Evolutionary conservation across 192 early-diverging fungal genomes (phyloP).

Genomic region (Mortierella hygrophila): DNA sequence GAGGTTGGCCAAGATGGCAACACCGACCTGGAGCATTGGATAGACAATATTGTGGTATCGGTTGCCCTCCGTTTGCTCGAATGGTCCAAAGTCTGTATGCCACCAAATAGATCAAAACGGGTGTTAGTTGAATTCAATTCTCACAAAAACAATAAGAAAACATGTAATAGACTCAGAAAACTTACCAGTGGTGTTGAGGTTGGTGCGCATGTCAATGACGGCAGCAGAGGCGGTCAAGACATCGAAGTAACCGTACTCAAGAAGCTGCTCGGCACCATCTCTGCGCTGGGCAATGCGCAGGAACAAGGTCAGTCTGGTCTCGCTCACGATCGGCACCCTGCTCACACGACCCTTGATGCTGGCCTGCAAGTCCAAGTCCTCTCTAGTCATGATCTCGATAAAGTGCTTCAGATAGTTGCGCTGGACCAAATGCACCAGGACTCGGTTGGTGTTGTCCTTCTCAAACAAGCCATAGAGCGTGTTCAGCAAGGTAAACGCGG

Average conservation of each 20-base stretch:
- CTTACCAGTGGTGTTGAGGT: slow-evolving; percentile 42
- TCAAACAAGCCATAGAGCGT: slow-evolving; percentile 69
- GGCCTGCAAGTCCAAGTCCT: slow-evolving; percentile 70
- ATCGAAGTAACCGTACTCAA: slow-evolving; percentile 86
- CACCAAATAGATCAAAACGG: background rate
- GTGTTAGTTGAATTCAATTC: background rate
- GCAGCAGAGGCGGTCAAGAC: slow-evolving; percentile 62
- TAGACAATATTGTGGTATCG: slow-evolving; percentile 55
- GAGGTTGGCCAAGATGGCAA: slow-evolving; percentile 49
- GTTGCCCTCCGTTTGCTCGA: slow-evolving; percentile 52
- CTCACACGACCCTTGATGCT: slow-evolving; percentile 61
- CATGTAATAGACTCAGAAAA: background rate
- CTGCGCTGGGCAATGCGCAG: slow-evolving; percentile 78
- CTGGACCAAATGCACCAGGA: slow-evolving; percentile 62
- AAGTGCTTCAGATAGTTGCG: slow-evolving; percentile 68
- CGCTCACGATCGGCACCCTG: slow-evolving; percentile 70
- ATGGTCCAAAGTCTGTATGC: slow-evolving; percentile 39
- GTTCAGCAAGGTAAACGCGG: slow-evolving; percentile 84
- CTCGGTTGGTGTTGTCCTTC: slow-evolving; percentile 58
- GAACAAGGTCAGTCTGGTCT: slow-evolving; percentile 86
- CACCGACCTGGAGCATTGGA: slow-evolving; percentile 49
- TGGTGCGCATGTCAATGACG: slow-evolving; percentile 55
- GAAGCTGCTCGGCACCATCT: slow-evolving; percentile 82
- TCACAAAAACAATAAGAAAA: background rate
- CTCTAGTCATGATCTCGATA: slow-evolving; percentile 71